Percentiles rank a stretch among this genome's conserved stretches.
Evolutionary conservation across 2,329 filamentous ascomycete genomes (phyloP).

Genomic region (Beauveria caledonica): DNA sequence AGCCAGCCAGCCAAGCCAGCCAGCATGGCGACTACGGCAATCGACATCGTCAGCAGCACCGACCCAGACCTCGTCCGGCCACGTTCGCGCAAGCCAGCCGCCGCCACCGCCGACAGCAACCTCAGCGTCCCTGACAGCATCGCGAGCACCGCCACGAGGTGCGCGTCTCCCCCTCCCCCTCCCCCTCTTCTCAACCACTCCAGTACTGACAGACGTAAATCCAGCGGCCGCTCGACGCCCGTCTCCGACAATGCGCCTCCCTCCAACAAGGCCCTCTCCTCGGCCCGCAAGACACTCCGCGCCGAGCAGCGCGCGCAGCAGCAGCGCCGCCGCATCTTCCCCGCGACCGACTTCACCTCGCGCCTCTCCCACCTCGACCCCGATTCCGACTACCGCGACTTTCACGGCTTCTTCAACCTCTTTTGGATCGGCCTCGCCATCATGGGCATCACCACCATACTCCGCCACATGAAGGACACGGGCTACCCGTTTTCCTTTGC

Average conservation of each 20-base stretch:
- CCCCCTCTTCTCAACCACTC: not conserved
- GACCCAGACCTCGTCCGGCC: constrained; percentile 35
- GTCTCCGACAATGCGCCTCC: constrained; percentile 86
- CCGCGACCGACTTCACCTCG: constrained; percentile 82
- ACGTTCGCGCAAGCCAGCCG: constrained; percentile 37
- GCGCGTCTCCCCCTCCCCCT: constrained; percentile 3
- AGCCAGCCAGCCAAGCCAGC: not conserved
- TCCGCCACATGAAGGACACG: constrained; percentile 90
- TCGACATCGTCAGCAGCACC: constrained; percentile 26
- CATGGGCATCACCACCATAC: constrained; percentile 91
- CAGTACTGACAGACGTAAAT: constrained; percentile 5
- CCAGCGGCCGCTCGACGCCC: constrained; percentile 69
- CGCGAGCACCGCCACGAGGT: constrained; percentile 39
- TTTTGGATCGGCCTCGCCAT: constrained; percentile 97
- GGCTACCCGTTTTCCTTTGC: constrained; percentile 76
- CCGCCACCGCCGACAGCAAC: constrained; percentile 23
- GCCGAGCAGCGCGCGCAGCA: constrained; percentile 55
- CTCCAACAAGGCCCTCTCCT: constrained; percentile 77
- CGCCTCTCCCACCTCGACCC: constrained; percentile 95
- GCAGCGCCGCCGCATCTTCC: constrained; percentile 64
- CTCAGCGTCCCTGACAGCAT: constrained; percentile 28
- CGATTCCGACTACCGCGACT: constrained; percentile 83
- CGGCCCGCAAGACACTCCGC: constrained; percentile 73
- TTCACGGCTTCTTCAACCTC: constrained; percentile 93
- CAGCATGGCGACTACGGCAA: constrained; percentile 21